Conservation (phyloP, 306 rosid species). For the Adenanthera pavonina region DNA sequence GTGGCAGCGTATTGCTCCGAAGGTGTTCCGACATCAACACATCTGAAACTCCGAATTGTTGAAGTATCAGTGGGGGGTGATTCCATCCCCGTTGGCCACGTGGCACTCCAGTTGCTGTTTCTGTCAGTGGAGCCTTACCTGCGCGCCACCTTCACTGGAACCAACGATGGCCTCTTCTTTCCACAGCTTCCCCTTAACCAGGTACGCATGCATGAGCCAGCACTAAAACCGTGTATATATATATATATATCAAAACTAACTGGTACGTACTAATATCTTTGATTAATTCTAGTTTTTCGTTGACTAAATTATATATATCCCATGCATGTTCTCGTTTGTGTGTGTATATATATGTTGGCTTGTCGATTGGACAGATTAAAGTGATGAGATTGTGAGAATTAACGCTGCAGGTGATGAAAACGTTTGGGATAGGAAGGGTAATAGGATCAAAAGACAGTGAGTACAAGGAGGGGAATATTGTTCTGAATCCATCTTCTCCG, state of each 20-base stretch:
- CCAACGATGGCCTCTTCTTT: slow-evolving; percentile 54
- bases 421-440: slow-evolving; percentile 51
- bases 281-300: too few relatives aligned
- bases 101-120: slow-evolving; percentile 48
- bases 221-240: too few relatives aligned
- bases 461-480: slow-evolving; percentile 50
- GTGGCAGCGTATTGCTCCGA: slow-evolving; percentile 49
- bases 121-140: slow-evolving; percentile 61
- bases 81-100: slow-evolving; percentile 58
- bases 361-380: too few relatives aligned
- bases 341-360: too few relatives aligned
- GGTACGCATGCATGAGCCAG: too few relatives aligned
- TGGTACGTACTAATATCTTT: too few relatives aligned
- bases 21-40: slow-evolving; percentile 58
- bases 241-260: too few relatives aligned
- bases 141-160: slow-evolving; percentile 55
- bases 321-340: too few relatives aligned
- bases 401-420: slow-evolving; percentile 47
- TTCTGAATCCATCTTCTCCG: slow-evolving; percentile 42
- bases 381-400: neutral
- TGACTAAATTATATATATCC: too few relatives aligned
- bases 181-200: slow-evolving; percentile 45
- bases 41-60: slow-evolving; percentile 60
- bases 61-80: slow-evolving; percentile 37
- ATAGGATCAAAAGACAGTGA: slow-evolving; percentile 46